Percentiles rank a stretch among this genome's conserved stretches.
phyloP scores from a whole-genome alignment of 2,329 filamentous ascomycete species.

The Fusarium verticillioides region DNA sequence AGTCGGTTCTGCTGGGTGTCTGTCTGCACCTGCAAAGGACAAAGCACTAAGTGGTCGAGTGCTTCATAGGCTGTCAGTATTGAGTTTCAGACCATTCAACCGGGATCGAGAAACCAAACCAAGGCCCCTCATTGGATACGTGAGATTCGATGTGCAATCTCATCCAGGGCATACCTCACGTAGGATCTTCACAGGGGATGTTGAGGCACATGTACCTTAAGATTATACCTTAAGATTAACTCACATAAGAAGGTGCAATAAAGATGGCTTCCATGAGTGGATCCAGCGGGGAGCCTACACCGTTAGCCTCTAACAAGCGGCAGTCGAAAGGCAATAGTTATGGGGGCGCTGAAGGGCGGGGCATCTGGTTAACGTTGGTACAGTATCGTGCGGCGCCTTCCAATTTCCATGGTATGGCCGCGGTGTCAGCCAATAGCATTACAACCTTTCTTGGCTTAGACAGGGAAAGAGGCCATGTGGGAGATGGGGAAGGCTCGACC shows the following conservation, averaged over 20 bases:
- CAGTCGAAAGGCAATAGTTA: slow-evolving; percentile 9
- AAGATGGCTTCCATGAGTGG: slow-evolving; percentile 5
- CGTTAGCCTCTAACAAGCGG: slow-evolving; percentile 21
- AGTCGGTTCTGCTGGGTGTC: background rate
- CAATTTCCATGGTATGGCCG: slow-evolving; percentile 2
- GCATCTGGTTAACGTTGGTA: background rate
- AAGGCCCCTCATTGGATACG: background rate
- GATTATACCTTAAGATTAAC: slow-evolving; percentile 1
- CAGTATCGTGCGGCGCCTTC: background rate
- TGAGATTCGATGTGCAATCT: background rate
- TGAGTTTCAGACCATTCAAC: background rate
- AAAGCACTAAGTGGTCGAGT: background rate
- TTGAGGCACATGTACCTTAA: background rate
- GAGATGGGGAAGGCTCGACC: slow-evolving; percentile 29
- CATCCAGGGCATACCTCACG: background rate
- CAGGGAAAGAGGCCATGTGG: slow-evolving; percentile 29
- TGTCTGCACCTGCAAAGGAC: background rate
- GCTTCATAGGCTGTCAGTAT: background rate
- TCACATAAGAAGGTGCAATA: slow-evolving; percentile 8
- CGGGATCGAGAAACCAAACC: background rate
- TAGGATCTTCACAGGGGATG: slow-evolving; percentile 4
- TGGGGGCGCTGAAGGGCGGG: slow-evolving; percentile 34
- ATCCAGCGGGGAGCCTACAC: slow-evolving; percentile 10
- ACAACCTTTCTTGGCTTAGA: background rate
- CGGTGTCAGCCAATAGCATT: slow-evolving; percentile 17